Conservation (phyloP, 352 stramenopile species). For the Phytopythium boreale region DNA sequence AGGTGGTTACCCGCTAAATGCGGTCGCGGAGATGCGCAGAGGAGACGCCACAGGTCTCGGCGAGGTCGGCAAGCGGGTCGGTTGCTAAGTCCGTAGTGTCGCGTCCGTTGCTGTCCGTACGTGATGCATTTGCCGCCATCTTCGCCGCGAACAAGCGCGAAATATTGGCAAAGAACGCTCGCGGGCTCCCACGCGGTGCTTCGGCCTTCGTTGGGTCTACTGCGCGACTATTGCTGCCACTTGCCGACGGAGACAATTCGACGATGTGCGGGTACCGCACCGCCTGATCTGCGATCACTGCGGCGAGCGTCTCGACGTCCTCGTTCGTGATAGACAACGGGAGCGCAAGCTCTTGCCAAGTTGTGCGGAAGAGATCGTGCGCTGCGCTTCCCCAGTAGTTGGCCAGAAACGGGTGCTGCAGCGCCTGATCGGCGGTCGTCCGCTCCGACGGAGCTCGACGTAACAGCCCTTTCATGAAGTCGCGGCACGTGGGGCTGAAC, state of each 20-base stretch:
- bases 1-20: neutral
- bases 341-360: conserved; percentile 41
- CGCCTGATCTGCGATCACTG: conserved; percentile 17
- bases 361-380: conserved; percentile 27
- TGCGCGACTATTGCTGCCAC: neutral
- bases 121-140: neutral
- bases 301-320: conserved; percentile 17
- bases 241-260: neutral
- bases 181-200: conserved; percentile 4
- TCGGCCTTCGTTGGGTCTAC: neutral
- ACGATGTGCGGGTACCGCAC: conserved; percentile 13
- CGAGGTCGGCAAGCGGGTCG: neutral
- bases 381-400: conserved; percentile 34
- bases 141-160: neutral
- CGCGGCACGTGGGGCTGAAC: conserved; percentile 87
- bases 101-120: no score
- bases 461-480: conserved; percentile 92
- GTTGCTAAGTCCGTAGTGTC: no score
- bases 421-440: conserved; percentile 79
- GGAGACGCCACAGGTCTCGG: neutral
- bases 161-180: conserved; percentile 4
- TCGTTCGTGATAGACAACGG: conserved; percentile 18
- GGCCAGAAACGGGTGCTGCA: conserved; percentile 89
- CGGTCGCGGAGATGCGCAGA: neutral
- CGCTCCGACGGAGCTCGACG: conserved; percentile 80